phyloP scores from a whole-genome alignment of 2,329 filamentous ascomycete genomes.

The Sclerotinia glacialis region DNA sequence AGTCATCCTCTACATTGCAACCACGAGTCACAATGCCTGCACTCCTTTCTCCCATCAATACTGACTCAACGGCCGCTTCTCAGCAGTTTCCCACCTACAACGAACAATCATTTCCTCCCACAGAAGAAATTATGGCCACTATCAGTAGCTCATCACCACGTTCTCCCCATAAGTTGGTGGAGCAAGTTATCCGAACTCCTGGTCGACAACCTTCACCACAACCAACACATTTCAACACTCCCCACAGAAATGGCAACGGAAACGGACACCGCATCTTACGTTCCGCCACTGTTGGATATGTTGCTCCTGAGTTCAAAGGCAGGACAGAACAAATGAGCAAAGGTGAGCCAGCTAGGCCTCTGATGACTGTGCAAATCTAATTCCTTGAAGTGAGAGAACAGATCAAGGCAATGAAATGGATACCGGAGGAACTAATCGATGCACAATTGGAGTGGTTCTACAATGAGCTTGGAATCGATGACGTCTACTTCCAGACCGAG shows the following conservation, averaged over 20 bases:
- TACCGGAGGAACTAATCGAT: conserved; percentile 78
- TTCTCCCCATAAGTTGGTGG: conserved; percentile 30
- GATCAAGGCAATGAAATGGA: conserved; percentile 70
- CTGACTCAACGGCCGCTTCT: conserved; percentile 19
- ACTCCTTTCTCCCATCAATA: conserved; percentile 20
- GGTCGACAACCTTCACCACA: conserved; percentile 67
- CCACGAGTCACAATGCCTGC: conserved; percentile 18
- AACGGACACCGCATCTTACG: conserved; percentile 70
- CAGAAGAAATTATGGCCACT: conserved; percentile 30
- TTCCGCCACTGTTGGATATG: conserved; percentile 89
- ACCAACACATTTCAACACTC: conserved; percentile 78
- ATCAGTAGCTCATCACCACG: conserved; percentile 23
- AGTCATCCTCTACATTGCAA: neutral
- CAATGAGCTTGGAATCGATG: conserved; percentile 93
- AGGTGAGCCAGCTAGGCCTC: conserved; percentile 29
- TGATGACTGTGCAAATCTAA: conserved; percentile 22
- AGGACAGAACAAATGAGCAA: conserved; percentile 69
- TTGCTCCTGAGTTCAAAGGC: conserved; percentile 89
- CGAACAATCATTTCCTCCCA: conserved; percentile 21
- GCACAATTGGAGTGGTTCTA: conserved; percentile 95
- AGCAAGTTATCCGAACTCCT: conserved; percentile 35
- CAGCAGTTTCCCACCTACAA: conserved; percentile 24
- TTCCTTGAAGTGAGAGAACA: conserved; percentile 59
- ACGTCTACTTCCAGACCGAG: conserved; percentile 96
- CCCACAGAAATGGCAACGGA: conserved; percentile 55